phyloP scores from a whole-genome alignment of 1,284 basidiomycete genomes.

The Coniferiporia sulphurascens region DNA sequence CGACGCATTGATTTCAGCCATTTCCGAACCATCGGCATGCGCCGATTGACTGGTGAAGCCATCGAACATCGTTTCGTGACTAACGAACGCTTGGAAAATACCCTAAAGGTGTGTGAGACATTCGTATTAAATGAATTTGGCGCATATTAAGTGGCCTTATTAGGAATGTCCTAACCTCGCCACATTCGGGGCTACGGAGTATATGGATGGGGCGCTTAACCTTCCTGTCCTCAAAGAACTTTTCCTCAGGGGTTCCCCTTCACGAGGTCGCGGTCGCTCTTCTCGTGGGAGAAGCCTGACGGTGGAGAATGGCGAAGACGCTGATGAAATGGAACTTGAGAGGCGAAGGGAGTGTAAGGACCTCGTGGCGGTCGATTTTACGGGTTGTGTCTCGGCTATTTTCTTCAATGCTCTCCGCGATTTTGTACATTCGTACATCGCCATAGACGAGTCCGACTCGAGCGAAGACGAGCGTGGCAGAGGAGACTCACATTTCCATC shows the following conservation, averaged over 20 bases:
- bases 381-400: constrained; percentile 87
- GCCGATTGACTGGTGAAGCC: constrained; percentile 87
- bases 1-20: constrained; percentile 86
- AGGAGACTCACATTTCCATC: constrained; percentile 29
- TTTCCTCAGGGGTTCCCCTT: constrained; percentile 73
- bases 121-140: background rate
- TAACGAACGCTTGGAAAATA: constrained; percentile 74
- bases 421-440: constrained; percentile 74
- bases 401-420: constrained; percentile 82
- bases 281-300: constrained; percentile 56
- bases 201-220: constrained; percentile 89
- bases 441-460: constrained; percentile 35
- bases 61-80: constrained; percentile 91
- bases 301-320: constrained; percentile 41
- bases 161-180: constrained; percentile 83
- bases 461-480: constrained; percentile 37
- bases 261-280: constrained; percentile 64
- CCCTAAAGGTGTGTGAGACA: constrained; percentile 62
- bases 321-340: constrained; percentile 68
- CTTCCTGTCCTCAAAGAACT: constrained; percentile 80
- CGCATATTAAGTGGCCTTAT: constrained; percentile 7
- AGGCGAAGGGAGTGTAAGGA: constrained; percentile 73
- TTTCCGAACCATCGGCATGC: constrained; percentile 92
- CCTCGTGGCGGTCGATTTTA: constrained; percentile 88
- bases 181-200: constrained; percentile 89